A percentile compares a stretch with the other conserved stretches of the same genome.
These are phyloP conservation scores for Curvularia sp. DNA, from an alignment of 2,329 filamentous ascomycete genomes.

Conservation along the genomic window DNA sequence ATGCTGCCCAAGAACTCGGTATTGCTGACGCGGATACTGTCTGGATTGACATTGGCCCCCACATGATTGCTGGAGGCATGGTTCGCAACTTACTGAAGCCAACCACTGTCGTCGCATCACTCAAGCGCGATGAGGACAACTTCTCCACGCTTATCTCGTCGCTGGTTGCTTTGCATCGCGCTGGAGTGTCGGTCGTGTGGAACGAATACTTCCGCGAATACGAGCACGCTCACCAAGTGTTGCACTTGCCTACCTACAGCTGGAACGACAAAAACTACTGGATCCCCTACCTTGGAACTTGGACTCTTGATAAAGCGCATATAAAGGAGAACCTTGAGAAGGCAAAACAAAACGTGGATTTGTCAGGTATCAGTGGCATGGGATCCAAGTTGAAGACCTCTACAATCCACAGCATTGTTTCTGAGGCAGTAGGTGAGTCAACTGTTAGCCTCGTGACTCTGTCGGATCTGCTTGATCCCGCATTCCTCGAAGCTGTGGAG, in stretches of 20 bases:
- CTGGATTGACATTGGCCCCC: constrained; percentile 4
- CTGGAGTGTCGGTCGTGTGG: background rate
- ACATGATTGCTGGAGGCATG: background rate
- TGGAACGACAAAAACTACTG: constrained; percentile 4
- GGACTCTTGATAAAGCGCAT: too few relatives aligned
- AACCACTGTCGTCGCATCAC: background rate
- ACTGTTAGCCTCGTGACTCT: too few relatives aligned
- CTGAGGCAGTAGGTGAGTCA: too few relatives aligned
- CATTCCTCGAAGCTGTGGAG: too few relatives aligned
- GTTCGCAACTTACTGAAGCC: background rate
- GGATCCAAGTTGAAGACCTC: too few relatives aligned
- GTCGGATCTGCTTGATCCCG: too few relatives aligned
- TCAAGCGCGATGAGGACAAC: background rate
- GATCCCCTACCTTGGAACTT: background rate
- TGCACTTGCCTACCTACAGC: background rate
- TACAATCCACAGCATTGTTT: too few relatives aligned
- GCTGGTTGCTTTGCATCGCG: background rate
- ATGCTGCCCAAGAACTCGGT: background rate
- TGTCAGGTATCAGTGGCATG: too few relatives aligned
- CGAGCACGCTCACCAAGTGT: background rate
- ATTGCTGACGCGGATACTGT: background rate
- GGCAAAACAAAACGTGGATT: too few relatives aligned
- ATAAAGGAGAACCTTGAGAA: too few relatives aligned
- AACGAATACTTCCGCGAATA: background rate
- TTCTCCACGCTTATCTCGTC: background rate